phyloP scores from a whole-genome alignment of 768 basidiomycete genomes.

The Rhizopogon vesiculosus region DNA sequence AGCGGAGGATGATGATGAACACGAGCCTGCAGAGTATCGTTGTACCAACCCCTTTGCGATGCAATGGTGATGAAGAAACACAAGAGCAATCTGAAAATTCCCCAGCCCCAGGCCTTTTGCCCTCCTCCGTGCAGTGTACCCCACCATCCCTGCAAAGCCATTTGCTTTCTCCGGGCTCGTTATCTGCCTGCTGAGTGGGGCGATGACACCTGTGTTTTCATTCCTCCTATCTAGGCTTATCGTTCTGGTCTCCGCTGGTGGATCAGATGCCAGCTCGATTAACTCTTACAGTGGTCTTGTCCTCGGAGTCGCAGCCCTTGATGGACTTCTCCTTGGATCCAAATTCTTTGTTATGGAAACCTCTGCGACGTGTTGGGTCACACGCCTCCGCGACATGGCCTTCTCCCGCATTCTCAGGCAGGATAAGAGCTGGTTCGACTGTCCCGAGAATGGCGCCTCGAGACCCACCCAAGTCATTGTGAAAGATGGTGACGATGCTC shows the following conservation, averaged over 20 bases:
- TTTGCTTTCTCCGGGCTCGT: conserved; percentile 66
- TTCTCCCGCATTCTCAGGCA: conserved; percentile 64
- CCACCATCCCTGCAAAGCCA: conserved; percentile 70
- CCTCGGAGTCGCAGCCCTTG: conserved; percentile 66
- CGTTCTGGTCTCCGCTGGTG: conserved; percentile 69
- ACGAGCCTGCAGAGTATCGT: conserved; percentile 5
- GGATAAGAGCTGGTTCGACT: conserved; percentile 88
- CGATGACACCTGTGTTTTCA: conserved; percentile 90
- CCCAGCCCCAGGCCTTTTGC: conserved; percentile 19
- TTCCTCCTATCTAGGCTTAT: conserved; percentile 81
- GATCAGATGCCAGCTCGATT: conserved; percentile 54
- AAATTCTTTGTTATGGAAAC: conserved; percentile 83
- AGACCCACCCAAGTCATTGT: conserved; percentile 70
- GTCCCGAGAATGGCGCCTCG: conserved; percentile 50
- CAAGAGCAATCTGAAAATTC: conserved; percentile 2
- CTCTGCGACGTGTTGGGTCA: conserved; percentile 71
- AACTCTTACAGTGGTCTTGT: conserved; percentile 70
- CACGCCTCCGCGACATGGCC: conserved; percentile 49
- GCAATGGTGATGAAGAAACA: not conserved
- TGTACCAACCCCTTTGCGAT: conserved; percentile 6
- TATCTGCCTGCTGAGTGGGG: conserved; percentile 68
- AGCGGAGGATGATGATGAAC: conserved; percentile 39
- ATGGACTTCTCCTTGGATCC: conserved; percentile 69
- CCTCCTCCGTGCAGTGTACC: conserved; percentile 54
- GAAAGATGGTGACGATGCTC: conserved; percentile 88